phyloP scores from a whole-genome alignment of 129 eudicot genomes.

The Tagetes patula region DNA sequence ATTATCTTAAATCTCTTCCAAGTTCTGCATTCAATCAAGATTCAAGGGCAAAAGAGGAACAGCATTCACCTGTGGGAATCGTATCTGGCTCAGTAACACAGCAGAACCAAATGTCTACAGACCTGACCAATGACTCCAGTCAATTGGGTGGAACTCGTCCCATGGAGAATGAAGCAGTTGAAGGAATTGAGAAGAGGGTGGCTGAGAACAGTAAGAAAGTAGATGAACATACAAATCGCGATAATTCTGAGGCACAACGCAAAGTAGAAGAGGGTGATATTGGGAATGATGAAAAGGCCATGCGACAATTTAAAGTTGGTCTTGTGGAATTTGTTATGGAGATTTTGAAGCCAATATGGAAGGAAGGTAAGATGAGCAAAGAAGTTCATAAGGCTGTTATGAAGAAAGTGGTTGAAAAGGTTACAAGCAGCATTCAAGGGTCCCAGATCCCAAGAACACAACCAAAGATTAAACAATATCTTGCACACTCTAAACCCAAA shows the following conservation, averaged over 20 bases:
- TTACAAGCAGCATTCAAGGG: conserved; percentile 55
- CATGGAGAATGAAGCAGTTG: conserved; percentile 28
- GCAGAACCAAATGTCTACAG: conserved; percentile 21
- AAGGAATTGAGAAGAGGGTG: conserved; percentile 26
- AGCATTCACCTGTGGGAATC: conserved; percentile 27
- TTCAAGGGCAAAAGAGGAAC: conserved; percentile 27
- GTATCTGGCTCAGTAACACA: conserved; percentile 21
- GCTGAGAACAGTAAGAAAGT: conserved; percentile 40
- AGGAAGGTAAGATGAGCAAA: conserved; percentile 83
- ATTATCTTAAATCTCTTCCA: conserved; percentile 27
- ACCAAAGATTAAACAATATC: conserved; percentile 60
- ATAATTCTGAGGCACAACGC: conserved; percentile 34
- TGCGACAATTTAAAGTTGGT: conserved; percentile 62
- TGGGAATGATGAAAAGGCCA: conserved; percentile 67
- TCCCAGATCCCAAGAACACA: conserved; percentile 67
- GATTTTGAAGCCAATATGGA: conserved; percentile 82
- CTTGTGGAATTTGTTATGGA: conserved; percentile 83
- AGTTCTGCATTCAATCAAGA: conserved; percentile 33
- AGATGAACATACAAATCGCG: conserved; percentile 31
- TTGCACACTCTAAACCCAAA: conserved; percentile 53
- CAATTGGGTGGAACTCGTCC: conserved; percentile 5
- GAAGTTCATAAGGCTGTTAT: conserved; percentile 75
- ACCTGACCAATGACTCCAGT: conserved; percentile 19
- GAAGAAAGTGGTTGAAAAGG: conserved; percentile 80
- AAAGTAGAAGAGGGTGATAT: conserved; percentile 49